phyloP scores from a whole-genome alignment of 768 basidiomycete genomes.

The Suillus weaverae region DNA sequence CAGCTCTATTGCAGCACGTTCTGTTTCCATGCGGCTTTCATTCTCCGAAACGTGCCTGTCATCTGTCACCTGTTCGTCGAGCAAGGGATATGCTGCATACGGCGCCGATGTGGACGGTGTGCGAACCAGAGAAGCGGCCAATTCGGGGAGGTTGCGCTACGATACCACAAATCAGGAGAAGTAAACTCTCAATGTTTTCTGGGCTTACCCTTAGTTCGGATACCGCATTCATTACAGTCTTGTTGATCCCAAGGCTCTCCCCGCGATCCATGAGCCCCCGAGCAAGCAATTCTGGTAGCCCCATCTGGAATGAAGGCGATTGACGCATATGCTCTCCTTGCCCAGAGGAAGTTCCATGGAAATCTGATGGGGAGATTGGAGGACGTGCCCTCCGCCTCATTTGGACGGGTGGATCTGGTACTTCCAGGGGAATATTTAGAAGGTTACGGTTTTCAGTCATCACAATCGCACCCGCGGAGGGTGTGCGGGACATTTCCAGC shows the following conservation, averaged over 20 bases:
- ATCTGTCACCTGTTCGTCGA: constrained; percentile 54
- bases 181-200: background rate
- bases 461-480: constrained; percentile 74
- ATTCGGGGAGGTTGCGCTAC: constrained; percentile 83
- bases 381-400: constrained; percentile 37
- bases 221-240: constrained; percentile 77
- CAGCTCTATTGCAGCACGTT: constrained; percentile 57
- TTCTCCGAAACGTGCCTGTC: constrained; percentile 73
- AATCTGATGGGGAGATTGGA: constrained; percentile 21
- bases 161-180: constrained; percentile 15
- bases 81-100: constrained; percentile 57
- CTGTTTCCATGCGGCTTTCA: constrained; percentile 66
- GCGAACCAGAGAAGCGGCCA: constrained; percentile 67
- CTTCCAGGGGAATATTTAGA: constrained; percentile 70
- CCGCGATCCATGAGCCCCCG: constrained; percentile 72
- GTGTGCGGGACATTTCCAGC: constrained; percentile 71
- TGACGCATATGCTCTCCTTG: constrained; percentile 38
- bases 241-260: constrained; percentile 83
- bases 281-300: constrained; percentile 70
- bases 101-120: constrained; percentile 43
- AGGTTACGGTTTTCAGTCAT: constrained; percentile 81
- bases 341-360: constrained; percentile 19
- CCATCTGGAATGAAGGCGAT: constrained; percentile 45
- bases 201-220: constrained; percentile 69
- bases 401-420: constrained; percentile 47